Evolutionary conservation across 148 eudicot genomes (phyloP).

Genomic region (Nepenthes mirabilis): DNA sequence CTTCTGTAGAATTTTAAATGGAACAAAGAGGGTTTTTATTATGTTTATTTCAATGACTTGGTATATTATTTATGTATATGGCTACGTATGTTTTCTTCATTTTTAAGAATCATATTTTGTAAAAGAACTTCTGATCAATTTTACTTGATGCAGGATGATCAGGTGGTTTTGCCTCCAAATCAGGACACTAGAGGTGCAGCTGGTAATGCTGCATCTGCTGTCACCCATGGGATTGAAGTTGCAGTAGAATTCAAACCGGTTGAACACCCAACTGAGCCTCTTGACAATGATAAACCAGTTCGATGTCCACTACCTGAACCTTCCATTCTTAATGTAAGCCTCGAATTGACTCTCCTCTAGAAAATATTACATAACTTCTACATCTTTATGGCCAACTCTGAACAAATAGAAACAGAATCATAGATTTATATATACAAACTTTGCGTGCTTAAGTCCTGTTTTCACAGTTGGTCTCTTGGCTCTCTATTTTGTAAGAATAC

Average conservation of each 20-base stretch:
- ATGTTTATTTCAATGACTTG: too few relatives aligned
- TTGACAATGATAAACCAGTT: constrained; percentile 65
- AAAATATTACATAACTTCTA: background rate
- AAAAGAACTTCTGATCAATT: background rate
- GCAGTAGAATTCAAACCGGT: constrained; percentile 76
- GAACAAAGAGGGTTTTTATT: too few relatives aligned
- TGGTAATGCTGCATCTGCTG: constrained; percentile 11
- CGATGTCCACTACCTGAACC: constrained; percentile 88
- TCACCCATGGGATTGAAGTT: constrained; percentile 48
- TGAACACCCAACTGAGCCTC: constrained; percentile 76
- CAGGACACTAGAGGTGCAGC: constrained; percentile 21
- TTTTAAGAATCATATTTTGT: background rate
- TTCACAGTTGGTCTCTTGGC: too few relatives aligned
- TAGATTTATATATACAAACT: too few relatives aligned
- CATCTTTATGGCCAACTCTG: background rate
- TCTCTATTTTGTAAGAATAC: too few relatives aligned
- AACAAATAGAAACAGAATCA: background rate
- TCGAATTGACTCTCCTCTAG: constrained; percentile 1
- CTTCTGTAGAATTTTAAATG: too few relatives aligned
- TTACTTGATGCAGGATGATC: constrained; percentile 31
- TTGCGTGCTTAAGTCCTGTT: too few relatives aligned
- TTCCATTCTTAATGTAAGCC: constrained; percentile 79
- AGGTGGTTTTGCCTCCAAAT: constrained; percentile 29
- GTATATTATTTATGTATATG: too few relatives aligned
- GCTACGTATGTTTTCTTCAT: too few relatives aligned